Evolutionary conservation across 1,139 yeast species (phyloP).

Genomic region (Yamadazyma atmosphaerica): DNA sequence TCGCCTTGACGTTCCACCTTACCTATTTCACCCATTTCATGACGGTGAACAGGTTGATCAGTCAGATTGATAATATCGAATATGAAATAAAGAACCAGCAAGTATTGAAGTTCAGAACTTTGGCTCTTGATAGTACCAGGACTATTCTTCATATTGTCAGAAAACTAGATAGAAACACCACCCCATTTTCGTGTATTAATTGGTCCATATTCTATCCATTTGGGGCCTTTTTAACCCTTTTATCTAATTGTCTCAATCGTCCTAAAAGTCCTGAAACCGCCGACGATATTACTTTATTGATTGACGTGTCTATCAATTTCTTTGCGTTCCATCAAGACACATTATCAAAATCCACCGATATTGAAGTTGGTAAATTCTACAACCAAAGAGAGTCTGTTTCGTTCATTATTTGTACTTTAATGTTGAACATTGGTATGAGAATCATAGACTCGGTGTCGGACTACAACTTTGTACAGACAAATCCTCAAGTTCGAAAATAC

Average conservation of each 20-base stretch:
- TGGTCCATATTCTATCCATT: slow-evolving; percentile 38
- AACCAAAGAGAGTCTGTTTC: slow-evolving; percentile 25
- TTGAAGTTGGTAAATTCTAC: slow-evolving; percentile 11
- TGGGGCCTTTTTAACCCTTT: slow-evolving; percentile 33
- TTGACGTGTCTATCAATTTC: slow-evolving; percentile 14
- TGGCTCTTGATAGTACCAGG: slow-evolving; percentile 35
- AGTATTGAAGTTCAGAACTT: slow-evolving; percentile 22
- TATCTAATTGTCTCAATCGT: slow-evolving; percentile 33
- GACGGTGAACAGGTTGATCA: slow-evolving; percentile 32
- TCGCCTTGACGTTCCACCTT: slow-evolving; percentile 25
- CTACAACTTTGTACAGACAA: slow-evolving; percentile 16
- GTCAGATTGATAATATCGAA: slow-evolving; percentile 17
- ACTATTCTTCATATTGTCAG: slow-evolving; percentile 30
- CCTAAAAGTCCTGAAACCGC: slow-evolving; percentile 29
- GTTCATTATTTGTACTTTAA: slow-evolving; percentile 22
- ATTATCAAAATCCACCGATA: background rate
- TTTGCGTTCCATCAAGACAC: slow-evolving; percentile 9
- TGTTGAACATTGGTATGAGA: slow-evolving; percentile 26
- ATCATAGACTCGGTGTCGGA: slow-evolving; percentile 24
- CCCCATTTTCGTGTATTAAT: slow-evolving; percentile 27
- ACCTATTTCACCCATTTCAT: slow-evolving; percentile 35
- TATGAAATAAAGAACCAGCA: slow-evolving; percentile 17
- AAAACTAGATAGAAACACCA: slow-evolving; percentile 19
- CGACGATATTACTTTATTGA: slow-evolving; percentile 31
- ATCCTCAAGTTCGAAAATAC: slow-evolving; percentile 20